These are phyloP conservation scores for Fusarium aywerte DNA, from an alignment of 2,329 filamentous ascomycete species.

Conservation along the genomic window DNA sequence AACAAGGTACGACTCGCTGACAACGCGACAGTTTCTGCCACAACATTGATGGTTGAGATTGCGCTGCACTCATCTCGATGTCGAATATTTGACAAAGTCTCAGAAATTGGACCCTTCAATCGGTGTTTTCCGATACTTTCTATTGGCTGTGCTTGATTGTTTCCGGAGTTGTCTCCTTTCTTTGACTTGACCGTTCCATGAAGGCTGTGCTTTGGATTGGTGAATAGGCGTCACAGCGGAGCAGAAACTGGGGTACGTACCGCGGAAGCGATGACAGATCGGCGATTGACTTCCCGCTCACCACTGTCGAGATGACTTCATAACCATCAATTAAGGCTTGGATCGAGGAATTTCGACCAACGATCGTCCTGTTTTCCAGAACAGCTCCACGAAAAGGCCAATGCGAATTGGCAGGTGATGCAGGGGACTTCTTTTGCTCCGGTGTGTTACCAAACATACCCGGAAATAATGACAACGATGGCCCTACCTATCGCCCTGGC, in stretches of 20 bases:
- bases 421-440: constrained; percentile 9
- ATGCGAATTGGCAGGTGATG: constrained; percentile 13
- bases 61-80: constrained; percentile 14
- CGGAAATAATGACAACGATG: constrained; percentile 26
- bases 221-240: constrained; percentile 31
- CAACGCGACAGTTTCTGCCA: not conserved
- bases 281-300: constrained; percentile 32
- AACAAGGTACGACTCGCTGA: not conserved
- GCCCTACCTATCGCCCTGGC: constrained; percentile 26
- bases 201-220: constrained; percentile 2
- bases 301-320: constrained; percentile 44
- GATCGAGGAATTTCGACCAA: constrained; percentile 38
- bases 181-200: not conserved
- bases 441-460: constrained; percentile 7
- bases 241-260: constrained; percentile 30
- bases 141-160: not conserved
- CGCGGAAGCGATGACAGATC: constrained; percentile 23
- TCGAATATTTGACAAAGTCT: not conserved
- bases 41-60: not conserved
- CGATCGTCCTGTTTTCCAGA: constrained; percentile 25
- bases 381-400: constrained; percentile 3
- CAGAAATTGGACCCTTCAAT: not conserved
- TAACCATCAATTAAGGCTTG: constrained; percentile 20
- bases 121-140: not conserved
- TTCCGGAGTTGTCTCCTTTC: constrained; percentile 8